Base-by-base conservation (phyloP, 2,329 filamentous ascomycete species). In the Ceratocystis ficicola region DNA sequence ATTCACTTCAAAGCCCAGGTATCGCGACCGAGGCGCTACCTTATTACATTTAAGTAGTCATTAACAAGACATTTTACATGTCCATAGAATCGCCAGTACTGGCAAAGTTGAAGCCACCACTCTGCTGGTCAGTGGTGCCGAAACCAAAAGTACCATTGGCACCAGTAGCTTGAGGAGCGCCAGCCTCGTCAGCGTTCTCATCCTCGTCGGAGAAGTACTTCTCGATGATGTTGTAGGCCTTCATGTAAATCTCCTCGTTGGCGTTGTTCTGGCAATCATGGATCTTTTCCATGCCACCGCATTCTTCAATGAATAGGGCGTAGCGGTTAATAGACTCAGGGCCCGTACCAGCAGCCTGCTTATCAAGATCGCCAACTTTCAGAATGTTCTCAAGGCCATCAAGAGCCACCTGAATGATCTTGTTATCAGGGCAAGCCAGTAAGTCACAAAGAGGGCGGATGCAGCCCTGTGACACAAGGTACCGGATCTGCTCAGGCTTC, bases 171-270 rank as follows among this genome's bases (percentile, higher is more conserved):
- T 90, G 87, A 68, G 89, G 87, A 76, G 90, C 83, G 55, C 79
- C 80, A 30, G 57, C 65, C 72, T 95, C 90, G 69, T 91, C 89
- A 71, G 91, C 91, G 72, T 92, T 91, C 74, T 95, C 94, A 66
- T 97, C 94, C 71, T 99, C 94, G 73, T 99, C 94, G 0, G 92
- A 96, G 81, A 99, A 99, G 84, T 99, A 99, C 81, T 96, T 96
- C 83, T 99, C 94, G 71, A 99, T 99, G 78, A 99, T 99, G 83
- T 95, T 97, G 83, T 97, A 99, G 0, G 94, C 94, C 86, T 99
- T 99, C 93, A 99, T 97, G 83, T 99, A 99, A 72, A 99, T 99
- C 79, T 99, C 94, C 79, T 99, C 94, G 79, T 99, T 99, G 80
- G 93, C 93, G 73, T 99, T 99, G 81, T 95, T 96, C 82, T 99